Percentiles rank a stretch among this genome's conserved stretches.
Evolutionary conservation across 2,329 filamentous ascomycete species (phyloP).

Genomic region (Alternaria panax): DNA sequence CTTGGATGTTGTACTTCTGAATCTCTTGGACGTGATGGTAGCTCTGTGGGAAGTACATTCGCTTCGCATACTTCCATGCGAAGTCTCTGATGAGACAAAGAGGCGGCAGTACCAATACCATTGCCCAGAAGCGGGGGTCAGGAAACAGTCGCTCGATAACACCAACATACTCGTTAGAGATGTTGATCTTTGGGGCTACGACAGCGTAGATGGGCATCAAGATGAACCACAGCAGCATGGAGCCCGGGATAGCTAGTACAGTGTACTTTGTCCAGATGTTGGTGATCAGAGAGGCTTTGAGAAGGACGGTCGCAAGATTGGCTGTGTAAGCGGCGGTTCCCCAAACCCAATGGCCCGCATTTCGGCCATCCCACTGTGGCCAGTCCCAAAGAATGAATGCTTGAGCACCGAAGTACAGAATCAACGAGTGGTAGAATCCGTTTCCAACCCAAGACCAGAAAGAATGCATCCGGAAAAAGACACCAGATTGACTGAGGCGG

Average conservation of each 20-base stretch:
- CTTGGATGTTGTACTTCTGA: conserved; percentile 99
- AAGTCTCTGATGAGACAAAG: conserved; percentile 89
- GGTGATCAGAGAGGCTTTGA: conserved; percentile 92
- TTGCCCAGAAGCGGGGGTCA: conserved; percentile 88
- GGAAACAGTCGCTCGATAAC: conserved; percentile 81
- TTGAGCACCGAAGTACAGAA: conserved; percentile 87
- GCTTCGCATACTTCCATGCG: conserved; percentile 95
- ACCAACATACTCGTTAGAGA: conserved; percentile 85
- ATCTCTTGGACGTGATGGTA: conserved; percentile 99
- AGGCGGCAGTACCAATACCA: conserved; percentile 79
- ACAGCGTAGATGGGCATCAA: conserved; percentile 89
- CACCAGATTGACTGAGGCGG: conserved; percentile 87
- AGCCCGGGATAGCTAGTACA: conserved; percentile 92
- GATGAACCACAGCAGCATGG: conserved; percentile 87
- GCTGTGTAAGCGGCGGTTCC: conserved; percentile 93
- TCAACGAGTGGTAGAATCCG: conserved; percentile 92
- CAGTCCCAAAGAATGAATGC: conserved; percentile 84
- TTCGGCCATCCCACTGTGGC: conserved; percentile 77
- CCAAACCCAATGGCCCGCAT: conserved; percentile 97
- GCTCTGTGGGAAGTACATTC: conserved; percentile 94
- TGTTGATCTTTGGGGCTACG: conserved; percentile 80
- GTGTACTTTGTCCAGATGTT: conserved; percentile 99
- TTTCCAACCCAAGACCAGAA: conserved; percentile 94
- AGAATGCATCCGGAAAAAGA: conserved; percentile 91
- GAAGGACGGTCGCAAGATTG: conserved; percentile 89